A percentile compares a stretch with the other conserved stretches of the same genome.
These are phyloP conservation scores for Hanseniaspora uvarum DNA, from an alignment of 1,139 yeast species.

Conservation along the genomic window DNA sequence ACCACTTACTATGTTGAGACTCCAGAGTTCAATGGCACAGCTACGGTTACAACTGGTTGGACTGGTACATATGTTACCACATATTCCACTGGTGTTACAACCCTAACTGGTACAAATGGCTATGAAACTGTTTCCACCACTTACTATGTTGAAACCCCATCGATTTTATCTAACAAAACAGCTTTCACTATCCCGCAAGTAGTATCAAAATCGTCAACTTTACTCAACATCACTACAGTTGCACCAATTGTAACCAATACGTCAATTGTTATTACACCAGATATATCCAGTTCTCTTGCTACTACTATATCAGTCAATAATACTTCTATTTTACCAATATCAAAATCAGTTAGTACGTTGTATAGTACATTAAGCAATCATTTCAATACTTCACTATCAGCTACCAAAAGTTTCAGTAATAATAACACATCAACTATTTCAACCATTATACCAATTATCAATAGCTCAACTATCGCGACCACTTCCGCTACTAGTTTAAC, in stretches of 20 bases:
- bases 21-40: too few relatives aligned
- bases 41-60: conserved; percentile 14
- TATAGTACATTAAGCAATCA: too few relatives aligned
- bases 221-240: too few relatives aligned
- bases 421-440: too few relatives aligned
- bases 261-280: too few relatives aligned
- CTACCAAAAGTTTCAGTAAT: neutral
- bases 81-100: conserved; percentile 17
- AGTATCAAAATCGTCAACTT: neutral
- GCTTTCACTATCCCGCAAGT: neutral
- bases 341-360: too few relatives aligned
- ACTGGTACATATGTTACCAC: conserved; percentile 17
- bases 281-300: too few relatives aligned
- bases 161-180: neutral
- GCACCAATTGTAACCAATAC: too few relatives aligned
- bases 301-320: too few relatives aligned
- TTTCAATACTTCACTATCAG: neutral
- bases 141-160: conserved; percentile 20
- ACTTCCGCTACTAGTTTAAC: too few relatives aligned
- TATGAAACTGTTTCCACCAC: conserved; percentile 15
- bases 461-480: neutral
- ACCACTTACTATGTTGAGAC: too few relatives aligned
- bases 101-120: conserved; percentile 19
- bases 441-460: neutral
- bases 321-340: too few relatives aligned